Evolutionary conservation across 192 early-diverging fungal genomes (phyloP).

Genomic region (Mycoemilia scoparia): DNA sequence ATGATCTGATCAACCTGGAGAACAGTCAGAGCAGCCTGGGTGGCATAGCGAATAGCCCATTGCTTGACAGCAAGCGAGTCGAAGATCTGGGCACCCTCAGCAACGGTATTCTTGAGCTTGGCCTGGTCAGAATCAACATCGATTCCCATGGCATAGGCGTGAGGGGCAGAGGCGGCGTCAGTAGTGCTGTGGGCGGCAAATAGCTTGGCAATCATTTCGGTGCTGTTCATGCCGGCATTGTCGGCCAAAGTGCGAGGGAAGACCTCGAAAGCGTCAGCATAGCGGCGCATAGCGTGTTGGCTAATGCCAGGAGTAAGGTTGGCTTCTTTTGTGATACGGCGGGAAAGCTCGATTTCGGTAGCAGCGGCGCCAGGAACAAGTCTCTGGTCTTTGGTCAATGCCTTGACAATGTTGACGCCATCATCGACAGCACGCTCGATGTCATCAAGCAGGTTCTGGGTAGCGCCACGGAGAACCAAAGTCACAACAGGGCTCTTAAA

Average conservation of each 20-base stretch:
- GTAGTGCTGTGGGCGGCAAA: conserved; percentile 75
- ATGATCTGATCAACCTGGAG: conserved; percentile 97
- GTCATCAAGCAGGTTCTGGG: conserved; percentile 89
- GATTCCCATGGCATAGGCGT: conserved; percentile 43
- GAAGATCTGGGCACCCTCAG: conserved; percentile 48
- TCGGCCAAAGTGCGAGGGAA: conserved; percentile 87
- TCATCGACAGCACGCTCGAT: conserved; percentile 94
- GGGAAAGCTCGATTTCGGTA: conserved; percentile 78
- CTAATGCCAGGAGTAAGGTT: conserved; percentile 87
- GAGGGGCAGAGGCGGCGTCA: conserved; percentile 13
- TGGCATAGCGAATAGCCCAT: conserved; percentile 78
- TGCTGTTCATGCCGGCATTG: conserved; percentile 87
- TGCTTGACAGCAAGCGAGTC: conserved; percentile 71
- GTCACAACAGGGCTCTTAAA: conserved; percentile 65
- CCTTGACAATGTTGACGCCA: conserved; percentile 92
- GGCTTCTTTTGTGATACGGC: conserved; percentile 53
- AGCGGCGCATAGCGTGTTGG: conserved; percentile 92
- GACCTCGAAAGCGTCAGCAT: conserved; percentile 85
- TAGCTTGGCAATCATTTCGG: conserved; percentile 76
- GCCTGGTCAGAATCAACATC: conserved; percentile 52
- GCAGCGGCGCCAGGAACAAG: conserved; percentile 89
- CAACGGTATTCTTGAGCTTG: conserved; percentile 42
- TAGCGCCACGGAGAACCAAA: conserved; percentile 90
- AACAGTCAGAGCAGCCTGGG: conserved; percentile 81
- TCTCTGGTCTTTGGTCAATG: conserved; percentile 65